phyloP scores from a whole-genome alignment of 306 rosid species.

The Prunus dulcis region DNA sequence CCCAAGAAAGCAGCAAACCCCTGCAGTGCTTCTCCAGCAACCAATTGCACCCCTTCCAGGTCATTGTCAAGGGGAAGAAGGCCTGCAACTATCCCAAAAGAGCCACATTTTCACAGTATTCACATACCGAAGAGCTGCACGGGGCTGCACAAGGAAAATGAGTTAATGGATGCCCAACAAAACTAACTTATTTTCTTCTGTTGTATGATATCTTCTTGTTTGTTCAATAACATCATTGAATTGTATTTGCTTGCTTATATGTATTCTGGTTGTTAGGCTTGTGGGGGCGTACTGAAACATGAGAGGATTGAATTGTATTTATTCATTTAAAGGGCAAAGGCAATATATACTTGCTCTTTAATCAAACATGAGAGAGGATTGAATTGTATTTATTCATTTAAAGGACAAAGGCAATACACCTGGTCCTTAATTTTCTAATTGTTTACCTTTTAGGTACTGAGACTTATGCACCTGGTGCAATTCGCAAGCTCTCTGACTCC shows the following conservation, averaged over 20 bases:
- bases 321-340: neutral
- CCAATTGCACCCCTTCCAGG: slow-evolving; percentile 18
- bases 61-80: slow-evolving; percentile 42
- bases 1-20: slow-evolving; percentile 42
- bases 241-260: slow-evolving; percentile 10
- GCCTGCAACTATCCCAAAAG: slow-evolving; percentile 57
- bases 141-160: slow-evolving; percentile 39
- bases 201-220: slow-evolving; percentile 9
- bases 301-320: neutral
- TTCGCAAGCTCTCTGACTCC: too few species aligned
- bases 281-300: neutral
- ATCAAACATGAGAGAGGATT: neutral
- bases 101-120: slow-evolving; percentile 61
- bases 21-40: slow-evolving; percentile 22
- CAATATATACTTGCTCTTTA: too few species aligned
- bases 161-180: slow-evolving; percentile 4
- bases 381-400: neutral
- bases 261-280: neutral
- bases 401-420: neutral
- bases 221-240: slow-evolving; percentile 58
- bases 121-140: slow-evolving; percentile 57
- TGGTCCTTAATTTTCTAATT: too few species aligned
- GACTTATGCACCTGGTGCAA: too few species aligned
- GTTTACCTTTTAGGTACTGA: too few species aligned
- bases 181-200: neutral